These are phyloP conservation scores for Pulveroboletus sp. DNA, from an alignment of 1,284 basidiomycete species.

Conservation along the genomic window DNA sequence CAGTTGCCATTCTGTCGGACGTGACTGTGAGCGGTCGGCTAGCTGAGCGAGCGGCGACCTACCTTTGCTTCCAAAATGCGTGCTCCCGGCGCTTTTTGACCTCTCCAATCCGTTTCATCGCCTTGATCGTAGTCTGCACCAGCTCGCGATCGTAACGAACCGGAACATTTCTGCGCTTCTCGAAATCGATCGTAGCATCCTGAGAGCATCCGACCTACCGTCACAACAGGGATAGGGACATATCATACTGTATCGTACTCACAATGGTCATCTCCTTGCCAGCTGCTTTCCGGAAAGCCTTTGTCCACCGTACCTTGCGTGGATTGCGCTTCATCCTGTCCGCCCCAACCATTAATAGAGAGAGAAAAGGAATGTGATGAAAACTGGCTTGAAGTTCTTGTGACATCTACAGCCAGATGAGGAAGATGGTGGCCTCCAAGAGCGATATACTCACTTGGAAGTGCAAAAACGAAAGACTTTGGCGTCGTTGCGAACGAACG, in stretches of 20 bases:
- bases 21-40: constrained; percentile 1
- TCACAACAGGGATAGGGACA: neutral
- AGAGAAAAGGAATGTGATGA: neutral
- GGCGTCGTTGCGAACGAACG: constrained; percentile 94
- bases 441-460: constrained; percentile 68
- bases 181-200: constrained; percentile 99
- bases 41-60: constrained; percentile 21
- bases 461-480: constrained; percentile 97
- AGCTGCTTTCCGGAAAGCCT: constrained; percentile 97
- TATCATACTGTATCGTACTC: constrained; percentile 31
- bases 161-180: constrained; percentile 97
- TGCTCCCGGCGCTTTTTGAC: constrained; percentile 90
- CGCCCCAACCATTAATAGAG: constrained; percentile 1
- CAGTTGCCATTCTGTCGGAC: constrained; percentile 69
- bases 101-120: constrained; percentile 94
- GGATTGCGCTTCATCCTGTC: constrained; percentile 98
- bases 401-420: constrained; percentile 63
- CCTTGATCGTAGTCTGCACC: constrained; percentile 91
- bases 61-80: constrained; percentile 97
- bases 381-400: constrained; percentile 91
- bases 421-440: constrained; percentile 3
- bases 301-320: constrained; percentile 98
- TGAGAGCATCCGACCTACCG: constrained; percentile 31
- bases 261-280: constrained; percentile 99
- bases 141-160: constrained; percentile 97